Conservation (phyloP, 2,329 filamentous ascomycete species). For the Aureobasidium sp. region DNA sequence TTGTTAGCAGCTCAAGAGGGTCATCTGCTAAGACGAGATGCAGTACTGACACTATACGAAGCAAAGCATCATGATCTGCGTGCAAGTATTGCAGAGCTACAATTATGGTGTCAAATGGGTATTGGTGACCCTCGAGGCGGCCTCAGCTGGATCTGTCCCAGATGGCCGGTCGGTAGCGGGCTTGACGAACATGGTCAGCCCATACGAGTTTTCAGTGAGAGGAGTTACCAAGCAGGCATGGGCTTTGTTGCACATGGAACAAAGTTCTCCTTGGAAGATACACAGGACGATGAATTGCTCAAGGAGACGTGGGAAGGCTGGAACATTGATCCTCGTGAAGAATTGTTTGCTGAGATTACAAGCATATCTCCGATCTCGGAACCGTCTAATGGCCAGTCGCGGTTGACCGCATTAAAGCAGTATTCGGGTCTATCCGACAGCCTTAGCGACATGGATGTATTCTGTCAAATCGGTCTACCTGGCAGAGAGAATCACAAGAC, state of each 20-base stretch:
- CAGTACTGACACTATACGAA: constrained; percentile 63
- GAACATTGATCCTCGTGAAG: constrained; percentile 40
- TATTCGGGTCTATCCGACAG: constrained; percentile 51
- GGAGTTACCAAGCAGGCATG: constrained; percentile 72
- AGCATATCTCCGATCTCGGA: background rate
- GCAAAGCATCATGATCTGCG: constrained; percentile 67
- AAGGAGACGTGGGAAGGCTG: constrained; percentile 62
- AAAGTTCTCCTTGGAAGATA: constrained; percentile 27
- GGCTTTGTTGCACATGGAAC: constrained; percentile 52
- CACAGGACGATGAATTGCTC: constrained; percentile 53
- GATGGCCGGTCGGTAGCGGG: constrained; percentile 67
- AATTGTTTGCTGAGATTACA: background rate
- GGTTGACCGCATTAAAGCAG: constrained; percentile 36
- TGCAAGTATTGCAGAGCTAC: constrained; percentile 72
- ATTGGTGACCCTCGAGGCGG: constrained; percentile 84
- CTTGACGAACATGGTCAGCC: constrained; percentile 59
- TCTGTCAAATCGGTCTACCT: constrained; percentile 44
- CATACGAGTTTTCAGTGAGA: constrained; percentile 71
- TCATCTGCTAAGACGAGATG: constrained; percentile 62
- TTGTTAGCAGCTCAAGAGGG: constrained; percentile 83
- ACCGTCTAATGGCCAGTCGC: background rate
- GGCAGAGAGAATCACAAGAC: constrained; percentile 17
- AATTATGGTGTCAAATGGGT: constrained; percentile 96
- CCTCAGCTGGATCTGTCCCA: constrained; percentile 79
- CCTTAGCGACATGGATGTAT: constrained; percentile 61